Evolutionary conservation across 2,329 filamentous ascomycete genomes (phyloP).

Genomic region (Cylindrodendrum hubeiense): DNA sequence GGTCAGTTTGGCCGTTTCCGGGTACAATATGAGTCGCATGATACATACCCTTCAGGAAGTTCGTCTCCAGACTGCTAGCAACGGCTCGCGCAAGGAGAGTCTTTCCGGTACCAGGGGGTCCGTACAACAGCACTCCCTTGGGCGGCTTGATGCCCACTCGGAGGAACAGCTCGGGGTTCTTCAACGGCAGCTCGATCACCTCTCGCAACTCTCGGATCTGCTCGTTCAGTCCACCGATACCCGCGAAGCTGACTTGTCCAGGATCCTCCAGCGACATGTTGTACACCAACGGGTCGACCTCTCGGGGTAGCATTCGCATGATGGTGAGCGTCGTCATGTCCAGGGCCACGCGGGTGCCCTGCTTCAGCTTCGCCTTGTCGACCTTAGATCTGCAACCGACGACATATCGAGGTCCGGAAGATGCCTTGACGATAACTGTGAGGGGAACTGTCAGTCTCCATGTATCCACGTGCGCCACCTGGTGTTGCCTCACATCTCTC

Average conservation of each 20-base stretch:
- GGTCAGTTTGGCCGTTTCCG: conserved; percentile 33
- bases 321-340: conserved; percentile 99
- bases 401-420: conserved; percentile 96
- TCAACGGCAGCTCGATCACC: conserved; percentile 96
- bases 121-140: conserved; percentile 96
- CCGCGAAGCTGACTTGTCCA: conserved; percentile 96
- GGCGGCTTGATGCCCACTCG: conserved; percentile 98
- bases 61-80: conserved; percentile 95
- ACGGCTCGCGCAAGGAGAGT: conserved; percentile 94
- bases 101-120: conserved; percentile 96
- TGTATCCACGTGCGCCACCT: conserved; percentile 13
- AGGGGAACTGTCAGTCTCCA: conserved; percentile 36
- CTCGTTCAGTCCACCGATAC: conserved; percentile 97
- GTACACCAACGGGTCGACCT: conserved; percentile 98
- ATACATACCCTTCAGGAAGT: conserved; percentile 90
- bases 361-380: conserved; percentile 96
- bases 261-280: conserved; percentile 99
- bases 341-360: conserved; percentile 95
- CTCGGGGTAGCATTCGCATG: conserved; percentile 99
- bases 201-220: conserved; percentile 98
- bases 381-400: conserved; percentile 99
- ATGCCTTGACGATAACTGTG: conserved; percentile 97
- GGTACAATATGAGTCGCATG: not conserved
- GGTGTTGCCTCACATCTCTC: conserved; percentile 83
- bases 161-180: conserved; percentile 98